A percentile compares a stretch with the other conserved stretches of the same genome.
Conservation (phyloP, 2,329 filamentous ascomycete genomes). For the Phoma sp. region DNA sequence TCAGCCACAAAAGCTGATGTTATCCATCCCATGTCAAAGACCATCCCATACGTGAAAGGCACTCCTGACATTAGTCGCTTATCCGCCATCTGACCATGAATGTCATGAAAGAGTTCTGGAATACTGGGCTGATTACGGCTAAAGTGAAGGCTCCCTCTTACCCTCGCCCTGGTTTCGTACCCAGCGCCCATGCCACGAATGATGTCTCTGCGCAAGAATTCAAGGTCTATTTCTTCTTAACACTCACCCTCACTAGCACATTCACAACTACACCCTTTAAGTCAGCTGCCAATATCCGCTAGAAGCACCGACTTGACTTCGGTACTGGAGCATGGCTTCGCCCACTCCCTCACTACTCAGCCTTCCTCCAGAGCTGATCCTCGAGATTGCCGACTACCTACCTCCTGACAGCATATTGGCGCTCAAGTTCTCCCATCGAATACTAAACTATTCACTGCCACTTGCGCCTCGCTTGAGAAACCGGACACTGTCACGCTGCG, state of each 20-base stretch:
- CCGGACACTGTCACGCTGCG: constrained; percentile 31
- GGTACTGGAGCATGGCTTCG: constrained; percentile 10
- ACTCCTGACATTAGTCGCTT: constrained; percentile 6
- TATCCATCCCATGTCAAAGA: constrained; percentile 9
- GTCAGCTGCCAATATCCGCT: background rate
- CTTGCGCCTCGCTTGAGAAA: constrained; percentile 22
- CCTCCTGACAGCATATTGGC: constrained; percentile 46
- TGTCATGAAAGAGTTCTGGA: background rate
- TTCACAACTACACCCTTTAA: background rate
- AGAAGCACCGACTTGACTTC: background rate
- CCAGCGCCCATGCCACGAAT: constrained; percentile 5
- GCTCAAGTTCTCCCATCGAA: constrained; percentile 46
- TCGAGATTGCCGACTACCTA: constrained; percentile 47
- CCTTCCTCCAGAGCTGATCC: constrained; percentile 51
- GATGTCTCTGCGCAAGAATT: constrained; percentile 2
- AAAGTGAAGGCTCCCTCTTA: background rate
- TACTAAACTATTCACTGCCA: constrained; percentile 38
- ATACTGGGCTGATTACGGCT: background rate
- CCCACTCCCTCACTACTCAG: constrained; percentile 21
- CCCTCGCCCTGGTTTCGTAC: background rate
- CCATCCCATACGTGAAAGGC: background rate
- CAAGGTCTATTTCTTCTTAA: constrained; percentile 4
- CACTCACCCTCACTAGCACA: background rate
- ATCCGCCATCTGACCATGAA: background rate
- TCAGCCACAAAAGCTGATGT: constrained; percentile 6